Conservation (phyloP, 1,284 basidiomycete genomes). For the Cryptococcus jaspeensis region DNA sequence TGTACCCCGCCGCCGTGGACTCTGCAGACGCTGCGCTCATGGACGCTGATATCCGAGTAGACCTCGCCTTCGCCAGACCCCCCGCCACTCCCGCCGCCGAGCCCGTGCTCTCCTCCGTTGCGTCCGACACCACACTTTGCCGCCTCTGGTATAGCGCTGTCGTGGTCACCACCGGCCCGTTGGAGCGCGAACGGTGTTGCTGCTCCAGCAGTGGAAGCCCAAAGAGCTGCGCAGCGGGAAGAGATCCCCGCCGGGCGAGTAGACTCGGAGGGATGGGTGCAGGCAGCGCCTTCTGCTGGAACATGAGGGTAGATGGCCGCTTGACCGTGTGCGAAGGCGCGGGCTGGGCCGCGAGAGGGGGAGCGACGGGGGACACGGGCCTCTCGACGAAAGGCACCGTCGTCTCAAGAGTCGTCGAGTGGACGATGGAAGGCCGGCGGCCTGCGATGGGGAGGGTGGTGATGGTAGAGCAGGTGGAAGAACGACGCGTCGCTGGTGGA, state of each 20-base stretch:
- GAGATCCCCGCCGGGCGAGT: slow-evolving; percentile 25
- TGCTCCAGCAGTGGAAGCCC: slow-evolving; percentile 15
- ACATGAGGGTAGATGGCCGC: slow-evolving; percentile 16
- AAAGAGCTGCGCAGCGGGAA: slow-evolving; percentile 20
- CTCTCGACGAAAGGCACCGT: slow-evolving; percentile 1
- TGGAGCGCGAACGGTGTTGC: slow-evolving; percentile 5
- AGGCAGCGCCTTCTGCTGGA: slow-evolving; percentile 21
- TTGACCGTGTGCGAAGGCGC: neutral
- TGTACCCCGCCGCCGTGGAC: no score
- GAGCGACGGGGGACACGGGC: neutral
- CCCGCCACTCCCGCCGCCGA: slow-evolving; percentile 8
- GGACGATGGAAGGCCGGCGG: slow-evolving; percentile 17
- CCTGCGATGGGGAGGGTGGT: slow-evolving; percentile 15
- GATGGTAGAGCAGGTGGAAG: slow-evolving; percentile 19
- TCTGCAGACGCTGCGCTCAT: neutral
- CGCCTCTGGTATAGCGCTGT: slow-evolving; percentile 16
- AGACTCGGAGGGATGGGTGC: slow-evolving; percentile 31
- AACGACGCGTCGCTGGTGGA: slow-evolving; percentile 13
- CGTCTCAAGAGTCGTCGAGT: slow-evolving; percentile 13
- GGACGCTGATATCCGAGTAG: neutral
- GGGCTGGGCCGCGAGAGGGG: neutral
- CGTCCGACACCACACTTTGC: slow-evolving; percentile 13
- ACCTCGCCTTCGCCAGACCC: neutral
- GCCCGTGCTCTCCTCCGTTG: slow-evolving; percentile 9
- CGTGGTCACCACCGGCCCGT: slow-evolving; percentile 10